These are phyloP conservation scores for Starmerella vaccinii DNA, from an alignment of 805 yeast genomes.

Conservation along the genomic window DNA sequence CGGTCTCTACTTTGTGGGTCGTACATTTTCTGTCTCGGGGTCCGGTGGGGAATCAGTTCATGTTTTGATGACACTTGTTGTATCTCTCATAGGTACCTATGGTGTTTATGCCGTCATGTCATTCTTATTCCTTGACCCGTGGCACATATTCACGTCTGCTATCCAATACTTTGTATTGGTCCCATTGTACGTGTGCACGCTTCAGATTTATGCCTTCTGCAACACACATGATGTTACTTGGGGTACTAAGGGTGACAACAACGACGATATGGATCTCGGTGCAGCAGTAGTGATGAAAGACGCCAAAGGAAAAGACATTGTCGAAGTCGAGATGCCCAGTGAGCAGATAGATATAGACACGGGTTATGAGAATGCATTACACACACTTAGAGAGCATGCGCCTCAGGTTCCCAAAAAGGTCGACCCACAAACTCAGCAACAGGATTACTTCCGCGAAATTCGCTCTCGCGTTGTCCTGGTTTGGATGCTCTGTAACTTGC, in stretches of 20 bases:
- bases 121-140: constrained; percentile 79
- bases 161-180: constrained; percentile 78
- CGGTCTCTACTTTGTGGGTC: constrained; percentile 68
- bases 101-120: constrained; percentile 82
- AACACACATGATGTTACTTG: constrained; percentile 97
- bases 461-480: constrained; percentile 89
- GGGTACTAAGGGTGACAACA: constrained; percentile 96
- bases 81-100: constrained; percentile 80
- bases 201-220: constrained; percentile 94
- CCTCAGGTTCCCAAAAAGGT: constrained; percentile 40
- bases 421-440: constrained; percentile 35
- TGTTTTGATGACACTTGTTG: constrained; percentile 54
- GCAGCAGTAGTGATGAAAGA: constrained; percentile 76
- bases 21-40: constrained; percentile 37
- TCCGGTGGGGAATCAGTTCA: constrained; percentile 32
- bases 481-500: constrained; percentile 81
- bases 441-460: constrained; percentile 89
- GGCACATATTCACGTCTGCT: constrained; percentile 88
- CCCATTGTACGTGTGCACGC: constrained; percentile 84
- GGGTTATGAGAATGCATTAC: constrained; percentile 64
- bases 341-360: constrained; percentile 71
- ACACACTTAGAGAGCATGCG: constrained; percentile 61
- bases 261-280: constrained; percentile 57
- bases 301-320: constrained; percentile 65
- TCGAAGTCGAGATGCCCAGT: constrained; percentile 63